Conservation (phyloP, 1,284 basidiomycete species). For the Ganoderma multipileum region DNA sequence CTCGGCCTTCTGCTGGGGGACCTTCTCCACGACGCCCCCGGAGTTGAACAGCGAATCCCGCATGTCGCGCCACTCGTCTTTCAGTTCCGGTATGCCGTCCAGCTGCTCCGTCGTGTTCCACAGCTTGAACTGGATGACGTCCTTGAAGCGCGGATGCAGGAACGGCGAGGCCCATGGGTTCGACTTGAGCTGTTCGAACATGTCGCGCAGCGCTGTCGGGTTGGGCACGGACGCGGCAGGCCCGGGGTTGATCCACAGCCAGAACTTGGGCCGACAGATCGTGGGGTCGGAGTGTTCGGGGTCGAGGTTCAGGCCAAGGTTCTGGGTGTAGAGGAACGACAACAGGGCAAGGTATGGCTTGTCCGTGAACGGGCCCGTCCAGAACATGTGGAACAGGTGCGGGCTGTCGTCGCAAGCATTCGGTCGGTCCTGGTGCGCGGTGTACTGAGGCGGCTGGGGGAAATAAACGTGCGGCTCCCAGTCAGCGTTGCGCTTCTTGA, state of each 20-base stretch:
- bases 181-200: conserved; percentile 63
- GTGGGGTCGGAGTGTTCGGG: conserved; percentile 43
- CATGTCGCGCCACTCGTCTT: conserved; percentile 64
- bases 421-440: conserved; percentile 47
- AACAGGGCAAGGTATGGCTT: conserved; percentile 80
- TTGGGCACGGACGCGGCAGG: conserved; percentile 65
- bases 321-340: conserved; percentile 81
- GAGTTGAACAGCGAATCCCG: conserved; percentile 64
- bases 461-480: conserved; percentile 52
- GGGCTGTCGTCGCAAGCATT: conserved; percentile 68
- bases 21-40: conserved; percentile 64
- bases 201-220: conserved; percentile 60
- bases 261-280: conserved; percentile 75
- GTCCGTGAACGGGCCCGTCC: conserved; percentile 82
- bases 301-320: conserved; percentile 64
- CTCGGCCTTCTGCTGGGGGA: conserved; percentile 37
- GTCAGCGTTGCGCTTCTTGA: conserved; percentile 39
- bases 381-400: conserved; percentile 82
- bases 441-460: conserved; percentile 46
- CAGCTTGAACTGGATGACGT: conserved; percentile 73
- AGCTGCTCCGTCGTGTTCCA: conserved; percentile 81
- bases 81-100: conserved; percentile 68
- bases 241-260: conserved; percentile 78
- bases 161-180: conserved; percentile 77
- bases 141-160: conserved; percentile 67